Evolutionary conservation across 179 eudicot species (phyloP).

Genomic region (Vitellaria paradoxa): DNA sequence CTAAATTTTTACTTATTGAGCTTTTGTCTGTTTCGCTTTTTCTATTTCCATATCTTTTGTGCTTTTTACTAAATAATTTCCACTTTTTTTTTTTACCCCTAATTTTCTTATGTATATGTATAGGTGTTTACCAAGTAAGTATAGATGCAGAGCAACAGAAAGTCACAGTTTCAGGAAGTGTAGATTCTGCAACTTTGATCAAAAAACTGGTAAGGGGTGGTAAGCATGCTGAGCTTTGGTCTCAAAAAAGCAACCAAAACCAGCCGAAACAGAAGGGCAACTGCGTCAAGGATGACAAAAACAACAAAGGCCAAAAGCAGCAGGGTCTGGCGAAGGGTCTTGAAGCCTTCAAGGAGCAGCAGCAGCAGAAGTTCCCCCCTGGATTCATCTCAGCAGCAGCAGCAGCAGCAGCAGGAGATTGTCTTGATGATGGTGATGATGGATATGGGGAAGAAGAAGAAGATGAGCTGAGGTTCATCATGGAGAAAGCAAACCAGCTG

Average conservation of each 20-base stretch:
- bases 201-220: slow-evolving; percentile 63
- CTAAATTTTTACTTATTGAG: not conserved
- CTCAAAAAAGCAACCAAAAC: slow-evolving; percentile 35
- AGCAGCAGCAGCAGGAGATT: slow-evolving; percentile 20
- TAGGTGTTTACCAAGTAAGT: slow-evolving; percentile 68
- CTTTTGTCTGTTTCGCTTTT: not conserved
- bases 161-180: slow-evolving; percentile 67
- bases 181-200: slow-evolving; percentile 57
- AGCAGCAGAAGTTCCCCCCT: slow-evolving; percentile 21
- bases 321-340: slow-evolving; percentile 29
- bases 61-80: not conserved
- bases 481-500: slow-evolving; percentile 32
- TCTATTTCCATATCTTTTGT: not conserved
- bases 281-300: slow-evolving; percentile 38
- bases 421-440: slow-evolving; percentile 16
- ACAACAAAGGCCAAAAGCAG: slow-evolving; percentile 36
- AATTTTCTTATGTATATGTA: not conserved
- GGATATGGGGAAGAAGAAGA: slow-evolving; percentile 22
- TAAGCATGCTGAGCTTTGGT: slow-evolving; percentile 74
- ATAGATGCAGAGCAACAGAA: slow-evolving; percentile 72
- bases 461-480: slow-evolving; percentile 24
- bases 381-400: slow-evolving; percentile 13
- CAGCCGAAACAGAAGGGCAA: slow-evolving; percentile 43
- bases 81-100: not conserved
- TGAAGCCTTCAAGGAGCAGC: slow-evolving; percentile 42